Evolutionary conservation across 2,329 filamentous ascomycete genomes (phyloP).

Genomic region (Decorospora gaudefroyi): DNA sequence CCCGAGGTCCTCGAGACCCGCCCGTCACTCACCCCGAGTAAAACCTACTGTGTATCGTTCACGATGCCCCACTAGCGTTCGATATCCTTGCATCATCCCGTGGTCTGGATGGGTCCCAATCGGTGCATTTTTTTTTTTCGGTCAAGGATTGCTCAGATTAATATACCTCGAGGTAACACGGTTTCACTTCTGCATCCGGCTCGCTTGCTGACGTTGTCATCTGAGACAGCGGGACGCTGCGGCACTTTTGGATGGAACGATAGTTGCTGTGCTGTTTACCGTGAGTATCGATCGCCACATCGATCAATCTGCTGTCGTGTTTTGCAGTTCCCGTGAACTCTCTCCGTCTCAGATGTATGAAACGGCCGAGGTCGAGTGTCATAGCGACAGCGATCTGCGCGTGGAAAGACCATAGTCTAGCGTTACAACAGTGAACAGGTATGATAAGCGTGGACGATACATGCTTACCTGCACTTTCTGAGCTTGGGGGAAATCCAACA

Average conservation of each 20-base stretch:
- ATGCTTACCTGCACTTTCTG: too few species aligned
- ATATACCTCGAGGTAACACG: not conserved
- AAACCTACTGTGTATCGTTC: conserved; percentile 5
- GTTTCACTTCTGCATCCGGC: not conserved
- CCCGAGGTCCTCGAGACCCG: conserved; percentile 5
- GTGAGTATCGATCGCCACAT: not conserved
- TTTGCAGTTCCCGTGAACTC: too few species aligned
- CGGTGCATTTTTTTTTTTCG: not conserved
- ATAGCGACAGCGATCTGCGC: too few species aligned
- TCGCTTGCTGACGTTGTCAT: too few species aligned
- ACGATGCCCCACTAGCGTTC: not conserved
- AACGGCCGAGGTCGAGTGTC: too few species aligned
- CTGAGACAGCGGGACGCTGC: not conserved
- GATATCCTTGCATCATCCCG: not conserved
- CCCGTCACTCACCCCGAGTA: conserved; percentile 13
- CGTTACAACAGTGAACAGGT: too few species aligned
- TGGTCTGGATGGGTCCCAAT: not conserved
- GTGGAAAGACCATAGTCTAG: too few species aligned
- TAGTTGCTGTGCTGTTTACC: not conserved
- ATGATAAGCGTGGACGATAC: too few species aligned
- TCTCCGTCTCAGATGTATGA: too few species aligned
- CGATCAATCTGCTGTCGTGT: too few species aligned
- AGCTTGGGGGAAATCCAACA: too few species aligned
- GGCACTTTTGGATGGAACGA: too few species aligned
- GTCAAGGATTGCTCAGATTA: not conserved